A percentile compares a stretch with the other conserved stretches of the same genome.
Conservation (phyloP, 805 yeast species). For the Hanseniaspora clermontiae region DNA sequence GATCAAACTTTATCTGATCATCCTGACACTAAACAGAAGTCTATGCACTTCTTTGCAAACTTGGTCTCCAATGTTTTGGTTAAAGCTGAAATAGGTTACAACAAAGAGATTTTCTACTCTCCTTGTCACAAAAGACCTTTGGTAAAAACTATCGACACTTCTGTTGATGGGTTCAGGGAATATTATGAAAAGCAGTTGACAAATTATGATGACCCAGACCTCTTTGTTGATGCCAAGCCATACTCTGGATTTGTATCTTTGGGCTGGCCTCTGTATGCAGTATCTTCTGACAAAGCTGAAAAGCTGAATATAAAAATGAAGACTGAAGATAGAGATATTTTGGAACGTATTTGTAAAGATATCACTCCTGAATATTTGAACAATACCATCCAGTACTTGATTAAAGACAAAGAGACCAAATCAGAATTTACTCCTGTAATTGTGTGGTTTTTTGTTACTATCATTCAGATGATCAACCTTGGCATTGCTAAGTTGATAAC, state of each 20-base stretch:
- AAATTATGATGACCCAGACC: conserved; percentile 35
- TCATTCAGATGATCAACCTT: conserved; percentile 32
- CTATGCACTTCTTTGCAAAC: conserved; percentile 48
- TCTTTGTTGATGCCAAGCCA: conserved; percentile 45
- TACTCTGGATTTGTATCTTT: conserved; percentile 64
- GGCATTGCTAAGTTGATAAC: conserved; percentile 28
- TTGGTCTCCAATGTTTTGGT: conserved; percentile 35
- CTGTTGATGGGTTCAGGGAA: conserved; percentile 28
- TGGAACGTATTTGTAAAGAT: conserved; percentile 33
- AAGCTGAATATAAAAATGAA: conserved; percentile 24
- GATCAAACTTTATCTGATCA: conserved; percentile 46
- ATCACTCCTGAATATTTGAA: conserved; percentile 50
- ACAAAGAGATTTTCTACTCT: conserved; percentile 34
- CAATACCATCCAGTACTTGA: conserved; percentile 37
- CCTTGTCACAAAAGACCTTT: conserved; percentile 28
- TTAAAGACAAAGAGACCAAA: conserved; percentile 56
- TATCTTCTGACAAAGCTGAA: conserved; percentile 26
- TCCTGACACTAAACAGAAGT: conserved; percentile 50
- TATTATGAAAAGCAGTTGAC: conserved; percentile 41
- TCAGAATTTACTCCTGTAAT: conserved; percentile 55
- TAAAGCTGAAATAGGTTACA: conserved; percentile 37
- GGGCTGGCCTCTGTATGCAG: conserved; percentile 44
- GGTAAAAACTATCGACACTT: conserved; percentile 35
- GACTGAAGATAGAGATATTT: conserved; percentile 32
- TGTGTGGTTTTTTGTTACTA: conserved; percentile 42